Evolutionary conservation across 345 rosid genomes (phyloP), one percentile per base, ranked within the genome.

Genomic region (Ricinus communis): DNA sequence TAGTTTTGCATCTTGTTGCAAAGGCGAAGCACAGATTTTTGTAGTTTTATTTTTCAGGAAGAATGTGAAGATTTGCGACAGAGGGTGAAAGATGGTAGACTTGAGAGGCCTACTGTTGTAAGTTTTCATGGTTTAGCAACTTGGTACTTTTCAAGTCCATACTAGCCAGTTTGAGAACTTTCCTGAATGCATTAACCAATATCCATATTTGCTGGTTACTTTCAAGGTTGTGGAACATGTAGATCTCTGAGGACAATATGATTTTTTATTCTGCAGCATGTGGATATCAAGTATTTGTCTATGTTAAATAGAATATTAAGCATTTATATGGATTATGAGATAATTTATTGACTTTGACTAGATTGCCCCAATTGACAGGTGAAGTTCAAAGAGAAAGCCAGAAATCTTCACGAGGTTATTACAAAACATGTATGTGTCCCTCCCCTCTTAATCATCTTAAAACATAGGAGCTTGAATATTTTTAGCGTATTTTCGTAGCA

Each of bases 21-120:
- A 69, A 41, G 64, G 5, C 19, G 33, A 5, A 19, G 5, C 8
- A 11, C 19, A 10, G 15, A 41, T 15, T 68, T 56, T 3, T 13
- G 1, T 59, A 6, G 36, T 49, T 40, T 58, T 58, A 18, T 73
- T 74, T 73, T 62, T 22, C 83, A 86, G 93, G 88, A 86, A 65
- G 93, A 88, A 62, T 83, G 87, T 8, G 76, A 83, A 62, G 88
- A 84, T 74, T 76, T 88, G 80, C 62, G 25, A 22, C 70, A 71
- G 62, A 75, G 83, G 60, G 60, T 55, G 60, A 27, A 25, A 25
- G 33, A 55, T 25, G 60, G 60, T 55, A 18, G 19, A 15, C 60
- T 55, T 11, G 60, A 27, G 60, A 55, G 60, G 19, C 60, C 60
- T 6, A 55, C 60, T 27, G 47, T 43, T 4, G 47, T 43, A 43